phyloP scores from a whole-genome alignment of 2,329 filamentous ascomycete genomes.

The Triangularia verruculosa region DNA sequence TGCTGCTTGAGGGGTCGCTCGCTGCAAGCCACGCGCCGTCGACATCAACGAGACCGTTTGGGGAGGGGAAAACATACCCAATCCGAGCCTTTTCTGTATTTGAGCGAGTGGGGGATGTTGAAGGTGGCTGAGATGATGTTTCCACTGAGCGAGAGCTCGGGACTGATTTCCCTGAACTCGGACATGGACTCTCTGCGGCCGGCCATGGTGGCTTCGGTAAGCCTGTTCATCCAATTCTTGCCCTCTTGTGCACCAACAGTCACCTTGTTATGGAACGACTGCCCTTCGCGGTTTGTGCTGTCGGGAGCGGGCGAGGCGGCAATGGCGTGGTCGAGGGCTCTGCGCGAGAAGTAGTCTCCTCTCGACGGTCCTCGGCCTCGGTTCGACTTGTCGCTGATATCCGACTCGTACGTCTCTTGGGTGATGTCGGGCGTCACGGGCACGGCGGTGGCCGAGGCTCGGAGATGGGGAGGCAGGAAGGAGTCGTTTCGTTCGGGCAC shows the following conservation, averaged over 20 bases:
- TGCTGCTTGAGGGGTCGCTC: not conserved
- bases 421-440: conserved; percentile 43
- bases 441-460: conserved; percentile 34
- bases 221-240: conserved; percentile 42
- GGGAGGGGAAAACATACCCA: conserved; percentile 49
- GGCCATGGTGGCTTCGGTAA: conserved; percentile 41
- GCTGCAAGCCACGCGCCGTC: not conserved
- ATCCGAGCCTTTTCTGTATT: conserved; percentile 56
- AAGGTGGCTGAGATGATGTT: conserved; percentile 66
- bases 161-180: conserved; percentile 55
- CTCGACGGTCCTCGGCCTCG: not conserved
- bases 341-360: conserved; percentile 32
- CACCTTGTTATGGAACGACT: conserved; percentile 25
- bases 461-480: conserved; percentile 35
- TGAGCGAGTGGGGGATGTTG: conserved; percentile 58
- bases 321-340: conserved; percentile 25
- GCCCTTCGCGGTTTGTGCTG: conserved; percentile 18
- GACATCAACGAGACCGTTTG: not conserved
- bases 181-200: conserved; percentile 50
- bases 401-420: conserved; percentile 32
- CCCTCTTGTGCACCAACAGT: conserved; percentile 37
- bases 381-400: conserved; percentile 18
- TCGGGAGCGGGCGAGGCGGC: conserved; percentile 27
- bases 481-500: conserved; percentile 22
- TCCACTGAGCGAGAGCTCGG: conserved; percentile 57